phyloP scores from a whole-genome alignment of 176 grass and related monocot species.

The Oryza meyeriana region DNA sequence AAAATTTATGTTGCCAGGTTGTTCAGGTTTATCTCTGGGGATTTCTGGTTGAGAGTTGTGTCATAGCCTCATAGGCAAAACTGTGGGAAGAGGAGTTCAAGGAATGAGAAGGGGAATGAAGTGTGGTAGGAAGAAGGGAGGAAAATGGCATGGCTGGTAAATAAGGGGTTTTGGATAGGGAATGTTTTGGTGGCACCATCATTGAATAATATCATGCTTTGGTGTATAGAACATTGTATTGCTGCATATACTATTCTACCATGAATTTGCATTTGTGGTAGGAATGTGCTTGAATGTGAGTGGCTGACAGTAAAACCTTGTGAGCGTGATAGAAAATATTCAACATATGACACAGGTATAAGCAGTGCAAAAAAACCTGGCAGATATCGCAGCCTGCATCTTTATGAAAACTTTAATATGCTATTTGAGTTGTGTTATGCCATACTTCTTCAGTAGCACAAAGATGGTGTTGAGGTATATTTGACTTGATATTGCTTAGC shows the following conservation, averaged over 20 bases:
- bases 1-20: background rate
- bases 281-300: background rate
- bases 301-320: background rate
- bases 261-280: background rate
- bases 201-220: background rate
- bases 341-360: background rate
- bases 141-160: background rate
- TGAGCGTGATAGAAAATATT: constrained; percentile 13
- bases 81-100: constrained; percentile 1
- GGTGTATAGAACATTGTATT: background rate
- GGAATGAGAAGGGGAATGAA: background rate
- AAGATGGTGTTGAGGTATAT: background rate
- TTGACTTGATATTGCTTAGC: background rate
- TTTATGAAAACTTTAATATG: background rate
- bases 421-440: background rate
- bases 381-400: background rate
- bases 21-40: background rate
- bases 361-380: background rate
- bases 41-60: constrained; percentile 16
- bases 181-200: background rate
- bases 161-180: background rate
- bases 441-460: background rate
- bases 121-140: background rate
- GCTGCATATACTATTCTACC: background rate
- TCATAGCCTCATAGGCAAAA: background rate